These are phyloP conservation scores for Isabelozyma gotoi DNA, from an alignment of 805 yeast genomes.

Conservation along the genomic window DNA sequence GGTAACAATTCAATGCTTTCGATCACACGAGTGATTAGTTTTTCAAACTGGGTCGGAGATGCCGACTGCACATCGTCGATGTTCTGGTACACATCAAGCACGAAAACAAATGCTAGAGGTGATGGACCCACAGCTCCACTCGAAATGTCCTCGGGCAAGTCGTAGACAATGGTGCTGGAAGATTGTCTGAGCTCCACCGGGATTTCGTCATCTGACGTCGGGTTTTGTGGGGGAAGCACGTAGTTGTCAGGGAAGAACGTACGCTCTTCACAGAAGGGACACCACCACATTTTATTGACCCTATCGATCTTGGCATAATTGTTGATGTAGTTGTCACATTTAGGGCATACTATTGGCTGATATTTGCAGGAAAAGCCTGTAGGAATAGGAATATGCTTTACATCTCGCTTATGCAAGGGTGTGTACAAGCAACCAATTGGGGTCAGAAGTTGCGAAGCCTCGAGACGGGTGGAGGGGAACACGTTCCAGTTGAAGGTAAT, in stretches of 20 bases:
- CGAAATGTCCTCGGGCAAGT: slow-evolving; percentile 26
- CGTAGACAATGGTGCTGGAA: slow-evolving; percentile 29
- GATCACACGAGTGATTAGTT: slow-evolving; percentile 11
- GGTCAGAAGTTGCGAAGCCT: slow-evolving; percentile 27
- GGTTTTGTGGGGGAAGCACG: slow-evolving; percentile 10
- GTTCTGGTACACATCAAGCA: slow-evolving; percentile 32
- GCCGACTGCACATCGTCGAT: slow-evolving; percentile 18
- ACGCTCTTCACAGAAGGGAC: slow-evolving; percentile 33
- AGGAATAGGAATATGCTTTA: not conserved
- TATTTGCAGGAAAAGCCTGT: not conserved
- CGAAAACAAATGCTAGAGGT: slow-evolving; percentile 17
- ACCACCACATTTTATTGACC: slow-evolving; percentile 35
- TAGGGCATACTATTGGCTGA: slow-evolving; percentile 21
- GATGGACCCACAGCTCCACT: slow-evolving; percentile 3
- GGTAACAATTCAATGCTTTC: slow-evolving; percentile 14
- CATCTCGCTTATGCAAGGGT: slow-evolving; percentile 16
- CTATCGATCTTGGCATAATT: slow-evolving; percentile 29
- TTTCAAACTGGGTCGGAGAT: slow-evolving; percentile 12
- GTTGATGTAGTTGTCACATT: slow-evolving; percentile 28
- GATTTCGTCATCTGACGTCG: slow-evolving; percentile 15
- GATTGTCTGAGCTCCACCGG: slow-evolving; percentile 26
- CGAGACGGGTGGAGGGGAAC: slow-evolving; percentile 39
- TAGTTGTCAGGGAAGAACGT: slow-evolving; percentile 19
- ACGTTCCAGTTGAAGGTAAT: slow-evolving; percentile 64
- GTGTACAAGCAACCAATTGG: slow-evolving; percentile 39